Percentiles rank a stretch among this genome's conserved stretches.
These are phyloP conservation scores for Ustilago cynodontis DNA, from an alignment of 1,284 basidiomycete genomes.

Conservation along the genomic window DNA sequence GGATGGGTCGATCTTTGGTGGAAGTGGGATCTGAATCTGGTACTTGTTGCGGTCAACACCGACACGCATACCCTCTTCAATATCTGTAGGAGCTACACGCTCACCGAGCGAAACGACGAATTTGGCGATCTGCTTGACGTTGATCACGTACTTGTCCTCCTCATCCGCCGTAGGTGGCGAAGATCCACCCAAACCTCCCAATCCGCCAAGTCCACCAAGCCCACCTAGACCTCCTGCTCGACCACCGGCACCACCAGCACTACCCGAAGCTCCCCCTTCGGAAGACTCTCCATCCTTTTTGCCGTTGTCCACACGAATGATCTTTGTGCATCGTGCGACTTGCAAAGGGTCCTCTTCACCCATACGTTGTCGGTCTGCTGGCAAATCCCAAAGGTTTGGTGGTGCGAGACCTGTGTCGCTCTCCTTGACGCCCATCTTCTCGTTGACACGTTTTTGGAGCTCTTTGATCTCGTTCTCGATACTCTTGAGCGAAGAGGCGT, in stretches of 20 bases:
- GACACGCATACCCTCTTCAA: conserved; percentile 99
- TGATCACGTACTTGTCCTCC: conserved; percentile 96
- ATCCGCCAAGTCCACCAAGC: conserved; percentile 55
- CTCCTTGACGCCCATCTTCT: conserved; percentile 97
- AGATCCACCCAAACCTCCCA: conserved; percentile 47
- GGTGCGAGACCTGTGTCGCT: conserved; percentile 96
- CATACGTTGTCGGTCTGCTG: conserved; percentile 79
- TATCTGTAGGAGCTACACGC: conserved; percentile 95
- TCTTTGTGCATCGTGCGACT: conserved; percentile 98
- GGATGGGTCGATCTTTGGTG: conserved; percentile 98
- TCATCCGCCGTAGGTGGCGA: conserved; percentile 84
- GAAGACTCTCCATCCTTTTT: conserved; percentile 42
- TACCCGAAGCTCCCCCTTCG: conserved; percentile 35
- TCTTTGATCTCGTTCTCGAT: conserved; percentile 94
- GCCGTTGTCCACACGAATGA: conserved; percentile 78
- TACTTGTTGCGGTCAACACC: conserved; percentile 96
- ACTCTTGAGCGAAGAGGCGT: conserved; percentile 87
- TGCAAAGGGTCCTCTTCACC: conserved; percentile 92
- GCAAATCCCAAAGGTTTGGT: conserved; percentile 91
- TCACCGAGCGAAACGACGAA: conserved; percentile 98
- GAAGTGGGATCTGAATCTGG: conserved; percentile 99
- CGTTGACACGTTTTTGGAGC: conserved; percentile 95
- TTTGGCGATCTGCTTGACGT: conserved; percentile 99
- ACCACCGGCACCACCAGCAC: conserved; percentile 30
- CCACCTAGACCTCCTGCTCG: conserved; percentile 48